Conservation (phyloP, 2,329 filamentous ascomycete species). For the Phialophora expanda region DNA sequence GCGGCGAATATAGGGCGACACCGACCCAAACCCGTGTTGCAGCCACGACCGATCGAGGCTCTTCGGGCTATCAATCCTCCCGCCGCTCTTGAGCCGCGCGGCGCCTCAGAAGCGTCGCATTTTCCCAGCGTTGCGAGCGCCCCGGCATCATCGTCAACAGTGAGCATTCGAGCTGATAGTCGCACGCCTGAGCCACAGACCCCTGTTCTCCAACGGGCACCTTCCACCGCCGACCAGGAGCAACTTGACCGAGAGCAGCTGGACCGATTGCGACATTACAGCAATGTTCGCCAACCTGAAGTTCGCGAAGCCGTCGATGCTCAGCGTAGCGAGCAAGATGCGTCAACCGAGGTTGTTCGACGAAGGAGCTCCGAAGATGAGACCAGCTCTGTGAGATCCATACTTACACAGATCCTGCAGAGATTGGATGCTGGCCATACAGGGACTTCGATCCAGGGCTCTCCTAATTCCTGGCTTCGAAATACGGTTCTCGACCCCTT, state of each 20-base stretch:
- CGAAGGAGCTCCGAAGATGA: conserved; percentile 8
- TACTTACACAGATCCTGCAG: conserved; percentile 28
- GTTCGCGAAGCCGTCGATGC: conserved; percentile 18
- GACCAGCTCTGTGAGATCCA: conserved; percentile 21
- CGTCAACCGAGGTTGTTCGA: conserved; percentile 5
- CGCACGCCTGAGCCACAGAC: neutral
- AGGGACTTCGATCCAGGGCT: conserved; percentile 14
- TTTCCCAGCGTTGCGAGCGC: conserved; percentile 2
- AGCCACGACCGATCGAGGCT: conserved; percentile 24
- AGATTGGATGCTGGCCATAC: conserved; percentile 22
- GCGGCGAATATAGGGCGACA: conserved; percentile 24
- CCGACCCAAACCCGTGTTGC: conserved; percentile 20
- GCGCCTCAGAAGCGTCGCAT: neutral
- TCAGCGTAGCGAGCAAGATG: conserved; percentile 11
- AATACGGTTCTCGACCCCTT: conserved; percentile 25
- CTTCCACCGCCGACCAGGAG: neutral
- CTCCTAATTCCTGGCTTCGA: conserved; percentile 12
- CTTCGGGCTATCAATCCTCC: neutral
- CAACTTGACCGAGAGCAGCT: conserved; percentile 14
- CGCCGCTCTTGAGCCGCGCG: conserved; percentile 1
- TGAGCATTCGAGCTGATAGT: neutral
- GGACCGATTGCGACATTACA: conserved; percentile 23
- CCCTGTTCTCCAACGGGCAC: neutral
- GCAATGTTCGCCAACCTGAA: conserved; percentile 21
- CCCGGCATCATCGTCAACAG: neutral